A percentile compares a stretch with the other conserved stretches of the same genome.
These are phyloP conservation scores for Boletus rufocinnamomeus DNA, from an alignment of 768 basidiomycete genomes.

Conservation along the genomic window DNA sequence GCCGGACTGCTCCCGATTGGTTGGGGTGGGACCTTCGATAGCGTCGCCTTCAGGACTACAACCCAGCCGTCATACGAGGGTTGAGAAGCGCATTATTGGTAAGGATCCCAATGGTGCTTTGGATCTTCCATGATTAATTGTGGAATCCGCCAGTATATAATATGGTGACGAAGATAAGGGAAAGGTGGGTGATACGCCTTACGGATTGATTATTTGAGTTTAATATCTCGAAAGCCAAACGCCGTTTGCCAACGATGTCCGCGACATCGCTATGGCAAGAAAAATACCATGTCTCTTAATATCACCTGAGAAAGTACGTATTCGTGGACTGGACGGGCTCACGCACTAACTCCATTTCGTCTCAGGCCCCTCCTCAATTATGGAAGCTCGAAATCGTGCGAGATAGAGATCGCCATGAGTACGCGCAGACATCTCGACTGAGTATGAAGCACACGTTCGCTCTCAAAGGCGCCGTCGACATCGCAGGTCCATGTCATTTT, in stretches of 20 bases:
- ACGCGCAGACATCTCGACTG: slow-evolving; percentile 33
- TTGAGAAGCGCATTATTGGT: slow-evolving; percentile 58
- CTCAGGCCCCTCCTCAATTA: slow-evolving; percentile 72
- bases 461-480: slow-evolving; percentile 67
- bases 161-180: slow-evolving; percentile 42
- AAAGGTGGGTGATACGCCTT: slow-evolving; percentile 40
- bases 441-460: slow-evolving; percentile 68
- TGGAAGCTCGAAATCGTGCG: slow-evolving; percentile 71
- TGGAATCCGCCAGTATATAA: slow-evolving; percentile 45
- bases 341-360: slow-evolving; percentile 14
- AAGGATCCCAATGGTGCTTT: slow-evolving; percentile 15
- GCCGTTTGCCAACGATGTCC: slow-evolving; percentile 56
- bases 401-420: slow-evolving; percentile 45
- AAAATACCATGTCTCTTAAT: slow-evolving; percentile 48
- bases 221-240: slow-evolving; percentile 44
- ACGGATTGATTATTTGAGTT: background rate
- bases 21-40: slow-evolving; percentile 51
- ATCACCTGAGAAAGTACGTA: slow-evolving; percentile 32
- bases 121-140: slow-evolving; percentile 3
- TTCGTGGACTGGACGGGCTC: slow-evolving; percentile 9
- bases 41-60: slow-evolving; percentile 44
- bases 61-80: slow-evolving; percentile 48
- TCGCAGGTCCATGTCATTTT: slow-evolving; percentile 81
- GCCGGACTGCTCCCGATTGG: slow-evolving; percentile 46
- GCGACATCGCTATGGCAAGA: slow-evolving; percentile 50